Conservation (phyloP, 345 rosid species). For the Eucalyptus decipiens region DNA sequence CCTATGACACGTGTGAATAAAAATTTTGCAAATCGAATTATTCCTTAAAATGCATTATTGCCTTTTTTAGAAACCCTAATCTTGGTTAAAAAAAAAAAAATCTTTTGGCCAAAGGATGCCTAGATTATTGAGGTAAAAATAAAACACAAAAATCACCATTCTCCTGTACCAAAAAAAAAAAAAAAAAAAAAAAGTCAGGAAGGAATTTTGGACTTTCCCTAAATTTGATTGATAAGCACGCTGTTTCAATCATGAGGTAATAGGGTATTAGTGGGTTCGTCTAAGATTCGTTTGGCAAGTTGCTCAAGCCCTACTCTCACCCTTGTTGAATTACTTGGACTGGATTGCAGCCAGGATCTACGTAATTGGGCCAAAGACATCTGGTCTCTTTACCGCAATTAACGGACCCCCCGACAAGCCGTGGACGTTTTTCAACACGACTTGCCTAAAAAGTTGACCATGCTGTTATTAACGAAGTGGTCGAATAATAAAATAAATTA, state of each 20-base stretch:
- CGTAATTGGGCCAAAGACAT: background rate
- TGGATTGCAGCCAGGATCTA: background rate
- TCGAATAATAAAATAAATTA: background rate
- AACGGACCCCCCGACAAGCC: background rate
- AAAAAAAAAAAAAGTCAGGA: too few relatives aligned
- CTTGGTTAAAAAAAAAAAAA: too few relatives aligned
- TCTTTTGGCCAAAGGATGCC: too few relatives aligned
- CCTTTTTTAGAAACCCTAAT: too few relatives aligned
- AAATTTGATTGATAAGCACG: too few relatives aligned
- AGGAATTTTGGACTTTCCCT: too few relatives aligned
- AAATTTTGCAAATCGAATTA: background rate
- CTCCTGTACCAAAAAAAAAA: too few relatives aligned
- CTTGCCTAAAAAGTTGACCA: background rate
- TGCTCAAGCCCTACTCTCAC: background rate
- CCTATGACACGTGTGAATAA: background rate
- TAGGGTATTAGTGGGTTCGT: too few relatives aligned
- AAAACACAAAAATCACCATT: too few relatives aligned
- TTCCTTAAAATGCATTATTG: background rate
- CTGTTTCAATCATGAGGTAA: too few relatives aligned
- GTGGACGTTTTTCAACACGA: background rate
- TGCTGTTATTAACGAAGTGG: background rate
- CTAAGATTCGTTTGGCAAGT: too few relatives aligned
- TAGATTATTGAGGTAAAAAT: too few relatives aligned
- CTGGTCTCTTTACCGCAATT: background rate
- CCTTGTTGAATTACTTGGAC: background rate